These are phyloP conservation scores for Sugiyamaella neomexicana DNA, from an alignment of 1,139 yeast species.

Conservation along the genomic window DNA sequence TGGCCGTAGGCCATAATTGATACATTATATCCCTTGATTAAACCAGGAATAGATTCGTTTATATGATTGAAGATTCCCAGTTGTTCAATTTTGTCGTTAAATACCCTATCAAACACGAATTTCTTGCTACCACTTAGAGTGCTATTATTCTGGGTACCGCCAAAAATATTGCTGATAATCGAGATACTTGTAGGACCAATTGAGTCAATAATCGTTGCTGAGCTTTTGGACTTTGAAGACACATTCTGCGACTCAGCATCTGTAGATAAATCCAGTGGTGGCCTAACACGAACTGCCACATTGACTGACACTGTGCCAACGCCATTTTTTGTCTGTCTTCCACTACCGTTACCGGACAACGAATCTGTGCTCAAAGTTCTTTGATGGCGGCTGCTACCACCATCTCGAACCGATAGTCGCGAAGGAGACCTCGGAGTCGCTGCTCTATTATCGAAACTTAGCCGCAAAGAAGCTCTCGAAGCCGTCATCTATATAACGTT, in stretches of 20 bases:
- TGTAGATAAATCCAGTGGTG: conserved; percentile 9
- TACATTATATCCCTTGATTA: conserved; percentile 36
- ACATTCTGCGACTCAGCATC: background rate
- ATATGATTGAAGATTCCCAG: conserved; percentile 30
- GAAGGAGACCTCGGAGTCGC: conserved; percentile 8
- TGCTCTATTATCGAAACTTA: background rate
- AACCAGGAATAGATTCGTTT: conserved; percentile 22
- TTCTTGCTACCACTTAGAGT: conserved; percentile 20
- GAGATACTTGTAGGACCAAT: conserved; percentile 14
- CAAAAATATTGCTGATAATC: conserved; percentile 11
- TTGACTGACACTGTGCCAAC: conserved; percentile 23
- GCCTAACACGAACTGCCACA: conserved; percentile 27
- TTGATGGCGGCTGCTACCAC: background rate
- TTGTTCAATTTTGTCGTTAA: conserved; percentile 29
- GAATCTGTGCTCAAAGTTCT: conserved; percentile 6
- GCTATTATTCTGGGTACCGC: conserved; percentile 12
- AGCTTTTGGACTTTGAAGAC: conserved; percentile 3
- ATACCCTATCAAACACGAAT: conserved; percentile 31
- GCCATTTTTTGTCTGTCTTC: background rate
- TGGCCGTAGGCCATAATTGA: conserved; percentile 41
- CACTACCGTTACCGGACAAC: background rate
- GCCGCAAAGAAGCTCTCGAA: conserved; percentile 11
- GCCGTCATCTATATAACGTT: conserved; percentile 4
- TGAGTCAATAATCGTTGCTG: conserved; percentile 14
- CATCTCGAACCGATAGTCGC: background rate